Base-by-base conservation (phyloP, 148 eudicot species). In the Chenopodium quinoa region DNA sequence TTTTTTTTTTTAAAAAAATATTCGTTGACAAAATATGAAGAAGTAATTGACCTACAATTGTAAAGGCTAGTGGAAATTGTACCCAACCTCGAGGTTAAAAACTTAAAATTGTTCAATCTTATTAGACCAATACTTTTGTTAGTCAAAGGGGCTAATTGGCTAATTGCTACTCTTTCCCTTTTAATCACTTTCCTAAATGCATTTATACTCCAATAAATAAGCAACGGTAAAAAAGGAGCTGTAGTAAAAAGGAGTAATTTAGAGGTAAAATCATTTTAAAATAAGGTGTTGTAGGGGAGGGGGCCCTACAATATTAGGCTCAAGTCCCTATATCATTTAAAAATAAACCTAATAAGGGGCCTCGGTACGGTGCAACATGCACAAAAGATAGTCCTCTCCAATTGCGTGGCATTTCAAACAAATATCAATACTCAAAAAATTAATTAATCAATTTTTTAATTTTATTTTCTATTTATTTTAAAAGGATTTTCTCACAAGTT, bases 281-380 rank as follows among this genome's bases (percentile, higher is more conserved):
- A 32, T 69, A 60, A 58, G 34, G 60, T 4, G 13, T 19, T 34
- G 75, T 72, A n/a, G 73, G 73, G 46, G 50, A 47, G 16, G n/a
- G 46, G 25, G 50, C 72, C 44, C 75, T n/a, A 70, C 7, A 66
- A 34, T 50, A 34, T 67, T 82, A 76, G 79, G 84, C 79, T 52
- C 84, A 82, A 82, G 84, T 82, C 72, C 79, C 84, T 23, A 82
- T 69, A 50, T 60, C 9, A n/a, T n/a, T 29, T 19, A 12, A 48
- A 52, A 12, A 19, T 40, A 71, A 1, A 7, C 4, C 19, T 65
- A 46, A 29, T 25, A 54, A 62, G 23, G 47, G 47, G 37, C 78
- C 78, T 75, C 79, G 79, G 83, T 81, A 75, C 75, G 83, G 75
- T 60, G 56, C 83, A 65, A 75, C 84, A 82, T 82, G 84, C 80